Base-by-base conservation (phyloP, 148 eudicot species). In the Rhododendron griersonianum region DNA sequence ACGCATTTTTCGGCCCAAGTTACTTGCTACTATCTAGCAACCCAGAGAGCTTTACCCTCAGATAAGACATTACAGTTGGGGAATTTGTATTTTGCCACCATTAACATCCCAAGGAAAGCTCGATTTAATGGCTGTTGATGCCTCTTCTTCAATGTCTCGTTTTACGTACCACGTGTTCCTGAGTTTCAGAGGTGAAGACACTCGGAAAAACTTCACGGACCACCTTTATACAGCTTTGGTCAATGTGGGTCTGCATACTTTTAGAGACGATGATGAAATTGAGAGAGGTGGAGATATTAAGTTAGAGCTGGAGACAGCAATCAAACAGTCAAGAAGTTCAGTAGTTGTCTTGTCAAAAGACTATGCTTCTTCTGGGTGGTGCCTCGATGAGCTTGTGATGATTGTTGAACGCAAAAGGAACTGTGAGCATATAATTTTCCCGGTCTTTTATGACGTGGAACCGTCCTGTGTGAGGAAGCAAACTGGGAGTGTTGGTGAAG, bases 121-220 rank as follows among this genome's bases (percentile, higher is more conserved):
- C 33, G 59, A 63, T 57, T 57, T 3, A 53, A 81, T 81, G 83
- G 83, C 69, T 3, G 30, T 13, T 16, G 69, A 35, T 10, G 47
- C 83, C 45, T 33, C 78, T 14, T 63, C 78, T 44, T 83, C 35
- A 11, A n/a, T 37, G 23, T n/a, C 76, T 28, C 76, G 41, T 35
- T 65, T 33, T 18, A 15, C 45, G 1, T 65, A 41, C 41, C 77
- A 83, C 37, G 85, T 67, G 57, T 83, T 83, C 78, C 69, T 83
- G 55, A 83, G 85, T 82, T 82, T 82, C 13, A 67, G 85, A 83
- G 85, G 85, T 63, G 78, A 83, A 41, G 85, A 83, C 35, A 81
- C 83, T 13, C 83, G 83, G 13, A 47, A 45, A 39, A 53, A 48
- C 83, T 81, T 81, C n/a, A 30, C 85, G 9, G 85, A 83, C 55